Base-by-base conservation (phyloP, 345 rosid genomes). In the Camelina neglecta region DNA sequence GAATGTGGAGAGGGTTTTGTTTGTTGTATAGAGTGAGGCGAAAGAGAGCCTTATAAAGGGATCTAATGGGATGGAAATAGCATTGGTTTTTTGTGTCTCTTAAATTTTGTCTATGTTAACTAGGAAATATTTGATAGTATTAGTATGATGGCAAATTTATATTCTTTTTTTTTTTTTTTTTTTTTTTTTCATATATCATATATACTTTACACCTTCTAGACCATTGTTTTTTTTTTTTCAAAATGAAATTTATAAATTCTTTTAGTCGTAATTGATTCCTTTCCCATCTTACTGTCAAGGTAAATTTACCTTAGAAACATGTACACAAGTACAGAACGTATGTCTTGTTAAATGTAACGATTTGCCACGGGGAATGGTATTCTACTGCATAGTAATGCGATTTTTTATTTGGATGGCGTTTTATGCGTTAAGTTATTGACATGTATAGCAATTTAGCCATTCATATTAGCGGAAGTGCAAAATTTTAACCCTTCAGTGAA, bases 401-500 rank as follows among this genome's bases (percentile, higher is more conserved):
- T 33, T 31, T n/a, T 59, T 8, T 5, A 70, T 33, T 2, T 47
- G 55, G n/a, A 1, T 53, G 20, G 4, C 36, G 39, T 58, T 65
- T 35, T 35, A 38, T 42, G 29, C 3, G 9, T 89, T 81, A 90
- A 87, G 2, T n/a, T 33, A 33, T n/a, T n/a, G 20, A 31, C 18
- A 31, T 57, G 20, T 56, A 11, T 56, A 29, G 41, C 41, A 8
- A 38, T 38, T 38, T 38, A 38, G 42, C 42, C 11, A 38, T 9
- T 38, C 42, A 38, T 38, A 9, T 9, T 15, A 15, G 20, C 2
- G 31, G 4, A 69, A 85, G 87, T 91, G 84, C 11, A 2, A 38
- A 38, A 84, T 65, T 90, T 80, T 5, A 26, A 64, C 62, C 80
- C 90, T 75, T 84, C 85, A 35, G 82, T 15, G 56, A 91, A 92